Base-by-base conservation (phyloP, 2,329 filamentous ascomycete genomes). In the Epichloe sp. region DNA sequence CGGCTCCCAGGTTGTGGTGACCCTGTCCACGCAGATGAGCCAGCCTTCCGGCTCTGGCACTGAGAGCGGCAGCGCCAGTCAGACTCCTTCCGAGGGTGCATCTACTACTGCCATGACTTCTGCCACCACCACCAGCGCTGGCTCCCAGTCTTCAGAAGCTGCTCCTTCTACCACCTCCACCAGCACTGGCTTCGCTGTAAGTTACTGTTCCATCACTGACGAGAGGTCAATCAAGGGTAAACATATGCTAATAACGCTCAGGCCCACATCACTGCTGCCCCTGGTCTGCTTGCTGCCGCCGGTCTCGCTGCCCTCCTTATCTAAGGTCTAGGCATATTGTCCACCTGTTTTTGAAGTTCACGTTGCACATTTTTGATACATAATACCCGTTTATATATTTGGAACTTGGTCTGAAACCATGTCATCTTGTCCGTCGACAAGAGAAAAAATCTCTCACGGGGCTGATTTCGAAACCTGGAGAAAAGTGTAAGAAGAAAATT, bases 271-370 rank as follows among this genome's bases (percentile, higher is more conserved):
- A 75, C 74, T 47, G 71, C 68, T 52, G 73, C 68, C 38, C 72
- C 73, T 21, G 75, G 73, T 52, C 55, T 76, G 47, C 54, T 77
- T 41, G 74, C 72, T 48, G 74, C 71, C 21, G 74, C 72, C 19
- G 75, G 74, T 60, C 53, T 77, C 44, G 74, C 71, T 41, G 71
- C 67, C 54, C 58, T 75, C 53, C 63, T 78, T 53, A 68, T 78
- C 53, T 78, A 73, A 71, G 23, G 31, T 56, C 55, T 31, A 51
- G 51, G 52, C 52, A 23, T 38, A 47, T 47, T 37, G 41, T 17
- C 45, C 26, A 31, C 52, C 57, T 19, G 5, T 41, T 50, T 58
- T 56, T 61, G 54, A 59, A 57, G 50, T 54, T 57, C 53, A 63
- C 57, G 58, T 61, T 64, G 63, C 65, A 68, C 65, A 68, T 69